Conservation (phyloP, 495 filamentous ascomycete species). For the Clavariopsis aquatica region DNA sequence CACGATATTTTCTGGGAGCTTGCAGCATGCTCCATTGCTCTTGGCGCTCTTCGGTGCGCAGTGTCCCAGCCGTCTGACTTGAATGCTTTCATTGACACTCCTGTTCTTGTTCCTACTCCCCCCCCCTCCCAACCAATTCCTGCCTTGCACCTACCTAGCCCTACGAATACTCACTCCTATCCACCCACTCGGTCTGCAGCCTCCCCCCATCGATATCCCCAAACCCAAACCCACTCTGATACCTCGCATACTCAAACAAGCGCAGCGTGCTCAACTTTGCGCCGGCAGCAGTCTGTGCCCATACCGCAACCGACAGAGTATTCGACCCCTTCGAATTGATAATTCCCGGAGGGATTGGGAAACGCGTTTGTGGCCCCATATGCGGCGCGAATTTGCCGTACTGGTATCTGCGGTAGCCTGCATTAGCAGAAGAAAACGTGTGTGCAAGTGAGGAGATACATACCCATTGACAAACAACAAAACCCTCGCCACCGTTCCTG, state of each 20-base stretch:
- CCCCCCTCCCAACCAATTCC: neutral
- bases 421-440: neutral
- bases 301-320: slow-evolving; percentile 52
- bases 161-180: slow-evolving; percentile 38
- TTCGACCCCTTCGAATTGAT: slow-evolving; percentile 53
- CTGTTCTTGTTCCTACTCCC: neutral
- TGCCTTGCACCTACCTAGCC: neutral
- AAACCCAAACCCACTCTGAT: slow-evolving; percentile 37
- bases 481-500: slow-evolving; percentile 40
- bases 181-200: slow-evolving; percentile 39
- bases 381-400: slow-evolving; percentile 54
- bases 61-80: too few relatives aligned
- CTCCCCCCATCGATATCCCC: slow-evolving; percentile 32
- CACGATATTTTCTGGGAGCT: too few relatives aligned
- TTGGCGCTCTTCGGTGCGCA: too few relatives aligned
- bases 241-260: slow-evolving; percentile 24
- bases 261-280: slow-evolving; percentile 28
- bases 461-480: slow-evolving; percentile 50
- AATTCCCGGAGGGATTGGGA: slow-evolving; percentile 54
- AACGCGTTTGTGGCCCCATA: slow-evolving; percentile 53
- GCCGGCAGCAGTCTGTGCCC: slow-evolving; percentile 34
- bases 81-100: neutral
- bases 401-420: slow-evolving; percentile 43
- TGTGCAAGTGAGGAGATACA: neutral
- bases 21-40: too few relatives aligned